These are phyloP conservation scores for Coemansia aciculifera DNA, from an alignment of 192 early-diverging fungal genomes.

Conservation along the genomic window DNA sequence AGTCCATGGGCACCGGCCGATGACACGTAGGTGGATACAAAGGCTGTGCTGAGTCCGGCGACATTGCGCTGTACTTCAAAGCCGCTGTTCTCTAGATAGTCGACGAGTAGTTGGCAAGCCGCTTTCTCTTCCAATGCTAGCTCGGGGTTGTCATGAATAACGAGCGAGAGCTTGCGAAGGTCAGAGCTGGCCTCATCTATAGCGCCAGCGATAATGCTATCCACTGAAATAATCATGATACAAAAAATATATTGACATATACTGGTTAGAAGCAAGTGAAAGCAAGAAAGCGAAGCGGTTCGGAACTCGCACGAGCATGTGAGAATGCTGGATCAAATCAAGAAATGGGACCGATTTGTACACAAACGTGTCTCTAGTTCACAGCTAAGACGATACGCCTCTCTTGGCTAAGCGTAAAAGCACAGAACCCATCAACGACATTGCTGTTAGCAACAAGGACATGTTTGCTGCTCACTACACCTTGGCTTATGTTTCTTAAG, in stretches of 20 bases:
- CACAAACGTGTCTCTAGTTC: background rate
- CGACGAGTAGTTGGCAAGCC: slow-evolving; percentile 64
- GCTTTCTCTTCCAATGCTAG: slow-evolving; percentile 57
- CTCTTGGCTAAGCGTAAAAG: background rate
- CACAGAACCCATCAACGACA: background rate
- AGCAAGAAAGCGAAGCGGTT: background rate
- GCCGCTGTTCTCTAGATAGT: slow-evolving; percentile 65
- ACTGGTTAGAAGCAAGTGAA: background rate
- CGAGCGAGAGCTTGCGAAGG: slow-evolving; percentile 27
- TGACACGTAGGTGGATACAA: slow-evolving; percentile 66
- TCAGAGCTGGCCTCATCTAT: slow-evolving; percentile 26
- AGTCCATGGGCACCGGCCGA: slow-evolving; percentile 36
- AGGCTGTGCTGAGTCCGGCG: slow-evolving; percentile 71
- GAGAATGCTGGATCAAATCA: background rate
- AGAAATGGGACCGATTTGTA: background rate
- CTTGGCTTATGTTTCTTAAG: background rate
- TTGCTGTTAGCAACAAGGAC: background rate
- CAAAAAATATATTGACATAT: background rate
- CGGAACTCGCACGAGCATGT: background rate
- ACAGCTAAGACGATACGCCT: background rate
- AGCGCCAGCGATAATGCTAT: slow-evolving; percentile 15
- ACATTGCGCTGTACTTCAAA: slow-evolving; percentile 62
- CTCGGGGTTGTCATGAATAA: slow-evolving; percentile 66
- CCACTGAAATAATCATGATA: slow-evolving; percentile 21
- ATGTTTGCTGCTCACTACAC: background rate